A percentile compares a stretch with the other conserved stretches of the same genome.
Conservation (phyloP, 1,284 basidiomycete species). For the Austropuccinia psidii region DNA sequence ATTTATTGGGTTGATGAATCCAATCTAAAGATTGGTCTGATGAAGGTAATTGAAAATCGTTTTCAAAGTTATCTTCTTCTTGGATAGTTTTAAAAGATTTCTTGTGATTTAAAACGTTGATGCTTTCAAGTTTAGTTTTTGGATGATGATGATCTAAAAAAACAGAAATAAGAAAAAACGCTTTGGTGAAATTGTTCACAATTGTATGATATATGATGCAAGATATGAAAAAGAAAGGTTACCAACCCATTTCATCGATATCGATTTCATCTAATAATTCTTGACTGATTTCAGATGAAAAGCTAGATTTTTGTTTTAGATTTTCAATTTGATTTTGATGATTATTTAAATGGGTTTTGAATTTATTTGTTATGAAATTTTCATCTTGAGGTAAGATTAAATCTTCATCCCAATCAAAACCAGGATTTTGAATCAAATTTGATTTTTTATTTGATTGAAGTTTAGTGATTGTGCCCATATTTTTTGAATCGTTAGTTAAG, state of each 20-base stretch:
- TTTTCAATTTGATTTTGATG: not conserved
- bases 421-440: conserved; percentile 20
- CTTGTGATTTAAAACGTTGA: not conserved
- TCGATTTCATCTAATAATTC: conserved; percentile 20
- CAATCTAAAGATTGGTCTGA: not conserved
- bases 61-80: conserved; percentile 23
- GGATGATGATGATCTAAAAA: not conserved
- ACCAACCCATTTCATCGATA: too few relatives aligned
- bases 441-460: conserved; percentile 27
- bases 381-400: conserved; percentile 18
- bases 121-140: not conserved
- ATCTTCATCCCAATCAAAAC: conserved; percentile 36
- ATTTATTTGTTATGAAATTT: not conserved
- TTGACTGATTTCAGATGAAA: conserved; percentile 30
- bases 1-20: not conserved
- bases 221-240: too few relatives aligned
- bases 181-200: not conserved
- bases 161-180: not conserved
- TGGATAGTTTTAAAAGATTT: not conserved
- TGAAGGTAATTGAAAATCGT: conserved; percentile 29
- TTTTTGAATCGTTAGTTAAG: conserved; percentile 10
- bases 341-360: too few relatives aligned
- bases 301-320: conserved; percentile 26
- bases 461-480: conserved; percentile 32
- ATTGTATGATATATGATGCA: not conserved